A percentile compares a stretch with the other conserved stretches of the same genome.
These are phyloP conservation scores for Babesia caballi DNA, from an alignment of 169 alveolate species.

Conservation along the genomic window DNA sequence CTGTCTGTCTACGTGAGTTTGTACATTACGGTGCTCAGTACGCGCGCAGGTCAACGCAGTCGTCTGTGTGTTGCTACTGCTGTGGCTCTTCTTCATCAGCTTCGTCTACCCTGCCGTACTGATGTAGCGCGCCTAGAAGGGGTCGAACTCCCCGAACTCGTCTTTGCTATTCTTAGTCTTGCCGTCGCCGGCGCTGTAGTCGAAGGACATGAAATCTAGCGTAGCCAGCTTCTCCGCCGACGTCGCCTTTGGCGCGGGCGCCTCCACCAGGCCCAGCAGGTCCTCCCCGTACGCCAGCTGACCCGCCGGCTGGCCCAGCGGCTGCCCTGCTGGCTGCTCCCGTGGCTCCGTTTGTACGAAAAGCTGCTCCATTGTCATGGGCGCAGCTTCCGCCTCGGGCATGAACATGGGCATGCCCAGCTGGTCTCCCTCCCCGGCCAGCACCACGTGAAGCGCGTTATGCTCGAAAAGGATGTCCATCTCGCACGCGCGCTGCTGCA, in stretches of 20 bases:
- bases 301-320: not conserved
- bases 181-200: not conserved
- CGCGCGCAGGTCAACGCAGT: conserved; percentile 18
- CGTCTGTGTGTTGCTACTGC: not conserved
- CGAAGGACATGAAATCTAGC: conserved; percentile 24
- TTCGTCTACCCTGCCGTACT: conserved; percentile 50
- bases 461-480: conserved; percentile 44
- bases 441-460: not conserved
- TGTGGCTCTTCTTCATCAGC: conserved; percentile 46
- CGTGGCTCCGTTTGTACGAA: no score
- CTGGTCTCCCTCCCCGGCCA: not conserved
- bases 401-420: not conserved
- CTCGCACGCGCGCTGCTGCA: conserved; percentile 81
- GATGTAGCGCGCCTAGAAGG: conserved; percentile 21
- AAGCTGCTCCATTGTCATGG: not conserved
- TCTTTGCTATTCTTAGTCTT: conserved; percentile 9
- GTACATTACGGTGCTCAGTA: no score
- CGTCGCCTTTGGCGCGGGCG: not conserved
- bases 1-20: conserved; percentile 45
- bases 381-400: not conserved
- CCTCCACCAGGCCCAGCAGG: not conserved
- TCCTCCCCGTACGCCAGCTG: not conserved
- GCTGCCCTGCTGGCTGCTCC: no score
- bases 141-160: conserved; percentile 44
- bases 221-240: not conserved